phyloP scores from a whole-genome alignment of 495 filamentous ascomycete species.

The Lepidopterella palustris region DNA sequence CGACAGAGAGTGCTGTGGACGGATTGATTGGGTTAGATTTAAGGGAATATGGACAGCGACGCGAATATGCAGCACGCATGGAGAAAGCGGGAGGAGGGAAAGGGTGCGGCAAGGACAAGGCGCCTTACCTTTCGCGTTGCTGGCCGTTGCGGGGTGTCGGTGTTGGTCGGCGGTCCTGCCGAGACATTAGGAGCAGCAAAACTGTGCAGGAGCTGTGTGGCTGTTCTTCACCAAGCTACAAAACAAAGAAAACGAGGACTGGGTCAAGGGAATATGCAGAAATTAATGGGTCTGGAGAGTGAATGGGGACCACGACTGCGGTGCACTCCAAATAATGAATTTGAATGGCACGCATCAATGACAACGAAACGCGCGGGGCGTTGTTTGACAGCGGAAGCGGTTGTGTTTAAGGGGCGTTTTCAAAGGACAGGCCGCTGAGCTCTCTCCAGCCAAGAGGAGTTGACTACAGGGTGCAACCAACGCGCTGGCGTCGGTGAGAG shows the following conservation, averaged over 20 bases:
- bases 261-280: background rate
- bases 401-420: background rate
- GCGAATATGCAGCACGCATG: slow-evolving; percentile 1
- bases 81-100: background rate
- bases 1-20: slow-evolving; percentile 9
- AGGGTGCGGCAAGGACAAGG: background rate
- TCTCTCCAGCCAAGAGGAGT: no score
- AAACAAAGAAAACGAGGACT: background rate
- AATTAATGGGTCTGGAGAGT: no score
- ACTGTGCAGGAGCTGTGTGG: background rate
- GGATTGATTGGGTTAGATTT: slow-evolving; percentile 11
- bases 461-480: background rate
- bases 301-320: no score
- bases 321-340: no score
- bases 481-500: background rate
- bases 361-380: background rate
- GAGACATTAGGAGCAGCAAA: background rate
- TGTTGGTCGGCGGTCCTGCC: background rate
- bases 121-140: background rate
- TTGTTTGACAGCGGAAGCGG: background rate
- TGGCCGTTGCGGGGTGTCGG: background rate
- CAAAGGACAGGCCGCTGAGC: background rate
- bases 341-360: no score
- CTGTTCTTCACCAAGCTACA: no score
- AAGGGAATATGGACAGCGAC: slow-evolving; percentile 7